Conservation (phyloP, 306 rosid species). For the Astragalus glycyphyllos region DNA sequence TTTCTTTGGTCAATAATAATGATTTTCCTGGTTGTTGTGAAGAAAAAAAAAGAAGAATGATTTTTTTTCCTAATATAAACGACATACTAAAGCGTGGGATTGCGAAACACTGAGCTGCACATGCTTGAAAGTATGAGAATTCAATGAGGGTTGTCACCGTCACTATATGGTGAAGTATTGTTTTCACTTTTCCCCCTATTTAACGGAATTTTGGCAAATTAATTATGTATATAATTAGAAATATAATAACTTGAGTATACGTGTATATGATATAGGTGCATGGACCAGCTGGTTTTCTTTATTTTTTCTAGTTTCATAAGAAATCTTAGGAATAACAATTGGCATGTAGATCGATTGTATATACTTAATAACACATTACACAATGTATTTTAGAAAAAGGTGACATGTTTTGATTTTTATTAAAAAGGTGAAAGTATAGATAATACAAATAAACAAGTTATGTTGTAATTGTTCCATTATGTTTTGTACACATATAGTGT, state of each 20-base stretch:
- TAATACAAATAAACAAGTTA: not conserved
- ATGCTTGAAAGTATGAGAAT: constrained; percentile 39
- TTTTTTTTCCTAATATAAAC: constrained; percentile 37
- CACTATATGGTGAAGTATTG: constrained; percentile 16
- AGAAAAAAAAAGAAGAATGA: not conserved
- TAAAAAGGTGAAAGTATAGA: not conserved
- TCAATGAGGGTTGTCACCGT: constrained; percentile 26
- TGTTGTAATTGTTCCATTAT: not conserved
- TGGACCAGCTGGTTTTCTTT: too few species aligned
- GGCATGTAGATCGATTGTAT: too few species aligned
- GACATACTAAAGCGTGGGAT: constrained; percentile 41
- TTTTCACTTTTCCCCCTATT: constrained; percentile 23
- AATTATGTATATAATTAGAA: constrained; percentile 28
- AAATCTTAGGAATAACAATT: not conserved
- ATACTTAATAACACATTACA: too few species aligned
- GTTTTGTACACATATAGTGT: constrained; percentile 15
- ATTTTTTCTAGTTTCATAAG: constrained; percentile 24
- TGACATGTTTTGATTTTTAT: constrained; percentile 12
- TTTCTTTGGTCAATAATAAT: constrained; percentile 47
- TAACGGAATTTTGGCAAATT: constrained; percentile 17
- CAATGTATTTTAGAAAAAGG: too few species aligned
- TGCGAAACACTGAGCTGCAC: constrained; percentile 47
- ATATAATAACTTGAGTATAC: too few species aligned
- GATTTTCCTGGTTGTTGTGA: constrained; percentile 16
- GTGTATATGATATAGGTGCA: too few species aligned